Conservation (phyloP, 352 stramenopile species). For the Blastocystis sp. region DNA sequence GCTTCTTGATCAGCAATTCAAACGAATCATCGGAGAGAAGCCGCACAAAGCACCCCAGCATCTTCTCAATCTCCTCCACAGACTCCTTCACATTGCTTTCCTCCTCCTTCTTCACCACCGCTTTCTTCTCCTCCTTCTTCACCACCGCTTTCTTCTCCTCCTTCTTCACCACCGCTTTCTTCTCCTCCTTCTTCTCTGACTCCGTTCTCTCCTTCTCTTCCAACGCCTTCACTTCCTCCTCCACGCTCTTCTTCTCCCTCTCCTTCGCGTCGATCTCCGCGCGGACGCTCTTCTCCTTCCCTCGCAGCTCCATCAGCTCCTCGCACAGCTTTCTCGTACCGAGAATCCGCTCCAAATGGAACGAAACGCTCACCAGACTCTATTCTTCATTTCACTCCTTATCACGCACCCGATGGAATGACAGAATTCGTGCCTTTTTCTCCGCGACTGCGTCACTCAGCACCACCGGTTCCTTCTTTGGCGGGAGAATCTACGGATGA, state of each 20-base stretch:
- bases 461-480: neutral
- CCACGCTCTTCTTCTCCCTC: neutral
- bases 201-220: neutral
- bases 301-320: neutral
- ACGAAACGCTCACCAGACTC: neutral
- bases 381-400: neutral
- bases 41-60: neutral
- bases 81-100: neutral
- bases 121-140: neutral
- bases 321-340: neutral
- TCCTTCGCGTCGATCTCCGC: neutral
- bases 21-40: neutral
- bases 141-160: neutral
- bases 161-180: neutral
- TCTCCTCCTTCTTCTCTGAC: neutral
- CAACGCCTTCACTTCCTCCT: slow-evolving; percentile 1
- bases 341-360: neutral
- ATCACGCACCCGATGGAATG: neutral
- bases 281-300: neutral
- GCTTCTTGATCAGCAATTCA: neutral
- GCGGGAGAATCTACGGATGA: neutral
- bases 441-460: neutral
- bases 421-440: neutral
- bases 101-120: neutral
- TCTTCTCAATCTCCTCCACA: neutral